Evolutionary conservation across 1,139 yeast species (phyloP).

Genomic region (Kodamaea anthophila): DNA sequence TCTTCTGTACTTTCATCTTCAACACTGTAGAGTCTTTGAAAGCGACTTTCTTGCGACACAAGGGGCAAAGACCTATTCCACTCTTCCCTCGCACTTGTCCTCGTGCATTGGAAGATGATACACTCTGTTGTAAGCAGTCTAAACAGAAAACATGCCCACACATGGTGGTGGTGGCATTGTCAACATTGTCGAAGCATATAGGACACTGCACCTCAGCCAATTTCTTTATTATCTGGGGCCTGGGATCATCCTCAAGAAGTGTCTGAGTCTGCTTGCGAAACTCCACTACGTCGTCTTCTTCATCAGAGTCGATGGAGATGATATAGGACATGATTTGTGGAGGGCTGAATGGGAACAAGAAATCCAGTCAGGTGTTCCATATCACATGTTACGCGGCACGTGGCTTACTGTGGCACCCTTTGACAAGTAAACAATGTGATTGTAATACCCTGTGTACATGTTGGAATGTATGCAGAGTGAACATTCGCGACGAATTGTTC

Average conservation of each 20-base stretch:
- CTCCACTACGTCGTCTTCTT: slow-evolving; percentile 30
- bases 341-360: background rate
- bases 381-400: background rate
- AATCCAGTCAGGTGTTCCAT: too few species aligned
- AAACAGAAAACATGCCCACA: slow-evolving; percentile 45
- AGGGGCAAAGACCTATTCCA: slow-evolving; percentile 42
- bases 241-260: slow-evolving; percentile 22
- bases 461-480: too few species aligned
- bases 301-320: slow-evolving; percentile 22
- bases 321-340: too few species aligned
- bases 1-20: slow-evolving; percentile 26
- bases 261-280: slow-evolving; percentile 32
- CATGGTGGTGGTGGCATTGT: slow-evolving; percentile 35
- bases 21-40: slow-evolving; percentile 37
- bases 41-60: slow-evolving; percentile 35
- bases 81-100: slow-evolving; percentile 31
- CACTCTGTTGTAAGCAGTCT: slow-evolving; percentile 39
- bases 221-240: slow-evolving; percentile 20
- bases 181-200: slow-evolving; percentile 40
- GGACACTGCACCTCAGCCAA: slow-evolving; percentile 40
- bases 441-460: too few species aligned
- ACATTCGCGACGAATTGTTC: too few species aligned
- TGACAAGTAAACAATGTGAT: too few species aligned
- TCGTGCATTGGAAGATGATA: slow-evolving; percentile 38
- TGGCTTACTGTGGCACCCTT: too few species aligned